A percentile compares a stretch with the other conserved stretches of the same genome.
phyloP scores from a whole-genome alignment of 306 rosid species.

The Lotus japonicus region DNA sequence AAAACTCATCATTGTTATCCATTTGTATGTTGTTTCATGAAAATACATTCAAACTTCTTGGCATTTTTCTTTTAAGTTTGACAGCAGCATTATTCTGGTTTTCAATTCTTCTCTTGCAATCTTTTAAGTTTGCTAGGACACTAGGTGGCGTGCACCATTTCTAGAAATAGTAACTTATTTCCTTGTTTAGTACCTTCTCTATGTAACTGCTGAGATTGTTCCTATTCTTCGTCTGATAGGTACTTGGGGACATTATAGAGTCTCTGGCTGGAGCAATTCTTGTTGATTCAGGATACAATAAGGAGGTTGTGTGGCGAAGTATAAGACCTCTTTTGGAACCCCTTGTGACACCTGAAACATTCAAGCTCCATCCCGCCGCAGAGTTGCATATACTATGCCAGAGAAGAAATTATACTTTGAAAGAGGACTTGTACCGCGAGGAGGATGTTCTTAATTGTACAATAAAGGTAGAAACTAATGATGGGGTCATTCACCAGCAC shows the following conservation, averaged over 20 bases:
- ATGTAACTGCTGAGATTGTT: background rate
- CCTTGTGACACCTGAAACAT: constrained; percentile 54
- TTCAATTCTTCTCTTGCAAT: no score
- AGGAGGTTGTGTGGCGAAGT: constrained; percentile 48
- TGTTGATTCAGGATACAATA: constrained; percentile 57
- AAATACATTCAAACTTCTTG: no score
- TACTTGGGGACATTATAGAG: constrained; percentile 75
- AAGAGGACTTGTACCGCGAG: background rate
- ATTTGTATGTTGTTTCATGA: no score
- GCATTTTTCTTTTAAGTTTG: no score
- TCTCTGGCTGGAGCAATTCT: constrained; percentile 79
- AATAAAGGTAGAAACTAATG: constrained; percentile 36
- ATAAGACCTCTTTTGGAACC: constrained; percentile 69
- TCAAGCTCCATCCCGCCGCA: constrained; percentile 39
- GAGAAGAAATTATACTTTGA: constrained; percentile 11
- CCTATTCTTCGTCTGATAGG: constrained; percentile 35
- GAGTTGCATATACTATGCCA: constrained; percentile 51
- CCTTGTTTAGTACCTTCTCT: no score
- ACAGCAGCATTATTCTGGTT: no score
- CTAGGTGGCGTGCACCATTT: no score
- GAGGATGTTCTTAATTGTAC: constrained; percentile 21
- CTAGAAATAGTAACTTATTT: no score
- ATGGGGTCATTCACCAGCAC: constrained; percentile 24
- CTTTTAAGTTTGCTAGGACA: no score
- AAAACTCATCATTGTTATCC: no score